phyloP scores from a whole-genome alignment of 108 stramenopile species.

The Poteriospumella lacustris region DNA sequence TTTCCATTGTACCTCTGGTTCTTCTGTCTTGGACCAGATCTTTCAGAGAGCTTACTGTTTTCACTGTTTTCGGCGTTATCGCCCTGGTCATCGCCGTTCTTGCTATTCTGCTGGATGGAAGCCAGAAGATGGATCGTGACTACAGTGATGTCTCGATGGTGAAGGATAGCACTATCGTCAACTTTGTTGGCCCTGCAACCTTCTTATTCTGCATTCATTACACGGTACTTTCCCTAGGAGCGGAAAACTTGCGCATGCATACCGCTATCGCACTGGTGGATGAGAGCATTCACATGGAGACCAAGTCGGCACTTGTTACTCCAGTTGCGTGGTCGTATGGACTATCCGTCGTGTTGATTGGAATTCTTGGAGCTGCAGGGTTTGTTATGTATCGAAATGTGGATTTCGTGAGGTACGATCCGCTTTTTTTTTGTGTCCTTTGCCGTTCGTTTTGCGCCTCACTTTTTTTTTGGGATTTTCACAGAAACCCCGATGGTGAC shows the following conservation, averaged over 20 bases:
- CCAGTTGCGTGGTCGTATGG: neutral
- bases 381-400: neutral
- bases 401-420: neutral
- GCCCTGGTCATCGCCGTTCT: neutral
- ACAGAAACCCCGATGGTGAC: neutral
- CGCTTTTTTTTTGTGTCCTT: neutral
- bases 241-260: neutral
- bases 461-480: neutral
- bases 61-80: neutral
- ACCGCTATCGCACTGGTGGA: neutral
- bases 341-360: neutral
- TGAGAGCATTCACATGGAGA: neutral
- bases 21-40: neutral
- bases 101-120: neutral
- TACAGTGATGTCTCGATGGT: neutral
- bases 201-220: neutral
- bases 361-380: neutral
- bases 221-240: neutral
- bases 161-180: neutral
- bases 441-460: neutral
- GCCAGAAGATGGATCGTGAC: neutral
- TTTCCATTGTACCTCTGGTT: neutral
- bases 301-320: neutral
- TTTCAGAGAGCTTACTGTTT: neutral
- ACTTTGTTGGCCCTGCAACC: neutral